Evolutionary conservation across 192 early-diverging fungal genomes (phyloP), one percentile per base, ranked within the genome.

Genomic region (Pecoramyces ruminantium): DNA sequence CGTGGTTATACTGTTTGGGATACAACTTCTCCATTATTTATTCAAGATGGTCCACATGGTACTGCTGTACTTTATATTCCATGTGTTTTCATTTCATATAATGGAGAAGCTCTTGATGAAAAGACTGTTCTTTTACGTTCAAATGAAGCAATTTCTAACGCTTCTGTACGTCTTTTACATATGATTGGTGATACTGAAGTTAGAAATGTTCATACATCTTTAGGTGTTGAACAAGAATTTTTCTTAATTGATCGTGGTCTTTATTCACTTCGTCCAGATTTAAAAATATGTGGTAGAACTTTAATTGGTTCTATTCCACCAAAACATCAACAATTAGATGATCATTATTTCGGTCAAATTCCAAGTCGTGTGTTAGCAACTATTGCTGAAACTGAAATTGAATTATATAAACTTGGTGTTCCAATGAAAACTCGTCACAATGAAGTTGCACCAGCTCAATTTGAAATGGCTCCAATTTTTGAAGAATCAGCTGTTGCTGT

Each of bases 1-100:
- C 95, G 96, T 86, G 97, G 97, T 79, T 99, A 99, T 91, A 99
- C 96, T 82, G 95, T 99, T 84, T 99, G 97, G 97, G 97, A 99
- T 88, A 96, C 96, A 39, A 94, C 85, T n/a, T 67, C 51, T 9
- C 96, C 96, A 83, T 96, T 99, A 95, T 99, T 96, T 86, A 85
- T 99, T 82, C 94, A 95, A 87, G 85, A 89, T 39, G 97, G 95
- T 34, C 96, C 96, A 39, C 95, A 97, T 87, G 92, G 93, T 84
- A 98, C 96, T 38, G 86, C 93, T 18, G 92, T 98, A 81, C 90
- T 99, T 79, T 99, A 99, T 85, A 92, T 99, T 79, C 97, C 96
- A 30, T 99, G 95, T 77, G 95, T 97, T 81, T 99, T 96, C 86
- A 99, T 99, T 86, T 96, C 96, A 78, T 99, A 99, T 89, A 97